Evolutionary conservation across 73 alveolate genomes (phyloP).

Genomic region (Paramecium bursaria): DNA sequence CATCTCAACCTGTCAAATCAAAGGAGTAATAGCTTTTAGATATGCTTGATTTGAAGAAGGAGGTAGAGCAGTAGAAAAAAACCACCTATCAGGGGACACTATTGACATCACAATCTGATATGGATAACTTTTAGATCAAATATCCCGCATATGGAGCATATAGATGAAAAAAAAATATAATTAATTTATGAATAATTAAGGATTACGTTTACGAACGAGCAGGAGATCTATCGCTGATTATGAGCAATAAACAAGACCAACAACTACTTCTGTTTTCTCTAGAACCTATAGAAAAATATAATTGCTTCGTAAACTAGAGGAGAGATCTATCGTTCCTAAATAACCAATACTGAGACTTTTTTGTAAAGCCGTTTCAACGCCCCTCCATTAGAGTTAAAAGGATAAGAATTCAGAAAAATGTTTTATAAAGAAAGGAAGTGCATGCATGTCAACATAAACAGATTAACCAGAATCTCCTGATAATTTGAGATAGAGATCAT

Average conservation of each 20-base stretch:
- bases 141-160: conserved; percentile 33
- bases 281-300: conserved; percentile 25
- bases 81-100: conserved; percentile 5
- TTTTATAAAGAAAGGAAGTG: too few relatives aligned
- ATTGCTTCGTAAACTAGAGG: conserved; percentile 26
- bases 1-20: background rate
- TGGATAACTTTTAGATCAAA: conserved; percentile 26
- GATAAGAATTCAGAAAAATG: too few relatives aligned
- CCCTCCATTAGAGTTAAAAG: too few relatives aligned
- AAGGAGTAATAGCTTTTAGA: background rate
- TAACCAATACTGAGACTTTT: too few relatives aligned
- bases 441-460: too few relatives aligned
- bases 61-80: background rate
- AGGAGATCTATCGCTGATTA: conserved; percentile 23
- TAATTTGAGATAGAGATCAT: too few relatives aligned
- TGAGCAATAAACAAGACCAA: conserved; percentile 35
- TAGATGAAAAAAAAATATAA: conserved; percentile 28
- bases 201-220: conserved; percentile 1
- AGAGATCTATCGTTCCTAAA: too few relatives aligned
- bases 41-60: conserved; percentile 53
- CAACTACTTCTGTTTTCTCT: conserved; percentile 41
- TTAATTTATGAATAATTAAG: background rate
- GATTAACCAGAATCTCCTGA: too few relatives aligned
- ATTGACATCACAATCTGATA: conserved; percentile 22
- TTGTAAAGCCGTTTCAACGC: too few relatives aligned